Conservation (phyloP, 2,329 filamentous ascomycete genomes). For the Colletotrichum cordylinicola region DNA sequence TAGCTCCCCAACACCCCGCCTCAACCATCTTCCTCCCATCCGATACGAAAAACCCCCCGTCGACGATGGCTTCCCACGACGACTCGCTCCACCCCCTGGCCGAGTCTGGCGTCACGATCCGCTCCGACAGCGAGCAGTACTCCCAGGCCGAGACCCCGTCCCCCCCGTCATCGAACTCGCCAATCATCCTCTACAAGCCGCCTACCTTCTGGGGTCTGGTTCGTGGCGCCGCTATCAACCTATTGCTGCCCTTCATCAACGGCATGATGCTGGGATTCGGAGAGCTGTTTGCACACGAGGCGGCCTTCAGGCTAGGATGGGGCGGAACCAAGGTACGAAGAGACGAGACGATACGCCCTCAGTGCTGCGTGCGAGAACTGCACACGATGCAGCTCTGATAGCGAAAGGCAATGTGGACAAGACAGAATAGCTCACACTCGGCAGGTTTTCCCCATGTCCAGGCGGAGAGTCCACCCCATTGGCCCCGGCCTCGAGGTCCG, state of each 20-base stretch:
- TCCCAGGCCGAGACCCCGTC: slow-evolving; percentile 68
- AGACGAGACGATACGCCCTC: neutral
- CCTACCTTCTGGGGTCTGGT: slow-evolving; percentile 87
- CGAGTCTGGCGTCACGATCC: slow-evolving; percentile 78
- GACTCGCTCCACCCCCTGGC: slow-evolving; percentile 57
- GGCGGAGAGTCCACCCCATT: slow-evolving; percentile 70
- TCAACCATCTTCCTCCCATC: neutral
- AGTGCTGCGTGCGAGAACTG: neutral
- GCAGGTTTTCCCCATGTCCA: slow-evolving; percentile 62
- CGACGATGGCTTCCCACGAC: slow-evolving; percentile 57
- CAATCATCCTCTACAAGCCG: slow-evolving; percentile 85
- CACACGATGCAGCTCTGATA: neutral
- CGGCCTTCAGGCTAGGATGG: slow-evolving; percentile 93
- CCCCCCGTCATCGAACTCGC: slow-evolving; percentile 67
- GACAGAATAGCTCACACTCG: neutral
- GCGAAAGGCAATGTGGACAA: neutral
- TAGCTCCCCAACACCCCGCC: neutral
- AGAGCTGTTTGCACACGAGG: slow-evolving; percentile 95
- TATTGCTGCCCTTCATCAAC: slow-evolving; percentile 95
- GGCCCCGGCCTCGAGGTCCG: slow-evolving; percentile 85
- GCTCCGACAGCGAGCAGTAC: slow-evolving; percentile 85
- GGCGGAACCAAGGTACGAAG: slow-evolving; percentile 83
- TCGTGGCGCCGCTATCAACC: slow-evolving; percentile 90
- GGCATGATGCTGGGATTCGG: slow-evolving; percentile 98
- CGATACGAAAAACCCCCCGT: neutral